Evolutionary conservation across 169 alveolate species (phyloP), one percentile per base, ranked within the genome.

Genomic region (Plasmodium gonderi): DNA sequence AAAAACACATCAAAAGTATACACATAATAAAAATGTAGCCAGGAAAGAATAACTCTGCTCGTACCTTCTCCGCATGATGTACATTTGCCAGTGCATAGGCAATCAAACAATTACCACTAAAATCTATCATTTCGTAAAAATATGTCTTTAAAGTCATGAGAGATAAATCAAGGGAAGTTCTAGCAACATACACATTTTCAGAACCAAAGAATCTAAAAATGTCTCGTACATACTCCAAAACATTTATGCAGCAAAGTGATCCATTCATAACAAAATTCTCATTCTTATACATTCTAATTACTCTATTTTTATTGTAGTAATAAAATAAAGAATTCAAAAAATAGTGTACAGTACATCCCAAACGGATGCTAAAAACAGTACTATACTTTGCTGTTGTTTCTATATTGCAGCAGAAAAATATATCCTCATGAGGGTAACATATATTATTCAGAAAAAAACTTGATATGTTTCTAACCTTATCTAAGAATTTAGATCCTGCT

Each of bases 391-490:
- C 29, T 33, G 60, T 44, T 6, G 40, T 23, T 38, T 69, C 60
- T 3, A 69, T 47, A 23, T 45, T 83, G 5, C 11, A 20, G 2
- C 38, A 40, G 9, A 69, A 12, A 45, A 69, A 83, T 83, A 51
- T 6, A 4, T 68, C 60, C 31, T 49, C 81, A 49, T 83, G 92
- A 1, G 92, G 85, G 60, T 83, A 83, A 60, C 83, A 83, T 83
- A 83, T 83, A 47, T 76, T 80, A 60, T 83, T 69, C 8, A 83
- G 44, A 47, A 69, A 83, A n/a, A n/a, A 47, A 8, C 23, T 20
- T 2, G 77, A 72, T 7, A 14, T 38, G 49, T 74, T 69, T 83
- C 42, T 72, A 26, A 38, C 36, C 42, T 20, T 26, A 9, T 69
- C 82, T 45, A 36, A 1, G 9, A 80, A 12, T 7, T 29, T 3